Percentiles rank a stretch among this genome's conserved stretches.
Conservation (phyloP, 78 protist species). For the Isochrysis galbana region DNA sequence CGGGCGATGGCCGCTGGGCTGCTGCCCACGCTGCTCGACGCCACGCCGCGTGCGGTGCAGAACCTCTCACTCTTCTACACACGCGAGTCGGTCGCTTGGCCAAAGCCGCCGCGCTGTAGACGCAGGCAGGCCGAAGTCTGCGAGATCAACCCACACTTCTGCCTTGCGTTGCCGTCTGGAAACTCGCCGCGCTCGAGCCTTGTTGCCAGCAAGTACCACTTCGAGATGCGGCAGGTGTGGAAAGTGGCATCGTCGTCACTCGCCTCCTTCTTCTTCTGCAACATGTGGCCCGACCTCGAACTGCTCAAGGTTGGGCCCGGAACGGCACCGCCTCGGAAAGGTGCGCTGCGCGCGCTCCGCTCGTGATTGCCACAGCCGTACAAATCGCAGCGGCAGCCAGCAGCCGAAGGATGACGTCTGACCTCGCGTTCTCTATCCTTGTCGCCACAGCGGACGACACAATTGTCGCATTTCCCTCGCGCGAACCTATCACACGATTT, state of each 20-base stretch:
- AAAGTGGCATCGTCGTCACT: conserved; percentile 1
- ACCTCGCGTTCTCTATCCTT: too few species aligned
- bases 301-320: too few species aligned
- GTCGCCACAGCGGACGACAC: too few species aligned
- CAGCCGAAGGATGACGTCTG: not conserved
- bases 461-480: not conserved
- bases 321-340: not conserved
- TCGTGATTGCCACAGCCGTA: too few species aligned
- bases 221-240: conserved; percentile 15
- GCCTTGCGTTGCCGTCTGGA: not conserved
- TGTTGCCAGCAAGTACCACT: not conserved
- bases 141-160: not conserved
- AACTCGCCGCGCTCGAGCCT: not conserved
- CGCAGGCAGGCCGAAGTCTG: not conserved
- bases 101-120: not conserved
- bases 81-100: conserved; percentile 4
- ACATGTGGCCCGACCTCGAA: conserved; percentile 6
- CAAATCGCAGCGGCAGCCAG: not conserved
- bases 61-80: not conserved
- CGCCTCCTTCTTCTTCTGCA: conserved; percentile 8
- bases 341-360: not conserved
- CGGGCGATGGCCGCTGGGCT: not conserved
- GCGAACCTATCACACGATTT: not conserved
- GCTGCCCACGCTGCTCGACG: not conserved
- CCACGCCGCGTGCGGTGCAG: not conserved